Conservation (phyloP, 2,329 filamentous ascomycete species). For the Ceratocystiopsis brevicomis region DNA sequence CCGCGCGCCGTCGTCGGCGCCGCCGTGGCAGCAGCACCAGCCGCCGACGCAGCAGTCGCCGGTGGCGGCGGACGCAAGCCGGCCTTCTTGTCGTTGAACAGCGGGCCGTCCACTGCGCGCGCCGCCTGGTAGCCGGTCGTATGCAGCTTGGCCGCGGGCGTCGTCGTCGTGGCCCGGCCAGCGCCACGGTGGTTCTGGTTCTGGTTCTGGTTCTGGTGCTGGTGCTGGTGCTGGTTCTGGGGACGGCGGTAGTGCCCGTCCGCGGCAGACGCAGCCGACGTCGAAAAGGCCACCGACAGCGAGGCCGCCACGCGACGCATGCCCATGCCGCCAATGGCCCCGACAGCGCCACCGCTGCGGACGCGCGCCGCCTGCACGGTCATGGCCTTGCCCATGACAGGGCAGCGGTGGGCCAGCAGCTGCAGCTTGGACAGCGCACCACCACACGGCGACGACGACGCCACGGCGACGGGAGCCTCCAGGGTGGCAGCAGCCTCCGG, state of each 20-base stretch:
- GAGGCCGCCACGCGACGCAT: slow-evolving; percentile 7
- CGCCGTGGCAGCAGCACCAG: slow-evolving; percentile 4
- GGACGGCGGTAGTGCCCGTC: neutral
- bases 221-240: too few species aligned
- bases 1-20: slow-evolving; percentile 9
- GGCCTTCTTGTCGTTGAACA: slow-evolving; percentile 33
- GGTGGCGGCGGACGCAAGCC: too few species aligned
- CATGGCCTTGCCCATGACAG: slow-evolving; percentile 96
- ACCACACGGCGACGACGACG: slow-evolving; percentile 54
- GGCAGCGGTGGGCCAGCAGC: slow-evolving; percentile 82
- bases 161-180: slow-evolving; percentile 25
- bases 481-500: slow-evolving; percentile 14
- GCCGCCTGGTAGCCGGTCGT: slow-evolving; percentile 63
- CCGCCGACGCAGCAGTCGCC: slow-evolving; percentile 1
- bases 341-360: slow-evolving; percentile 15
- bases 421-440: slow-evolving; percentile 95
- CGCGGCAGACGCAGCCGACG: neutral
- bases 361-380: slow-evolving; percentile 57
- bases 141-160: slow-evolving; percentile 49
- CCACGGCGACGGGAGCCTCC: slow-evolving; percentile 19
- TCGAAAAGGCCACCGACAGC: slow-evolving; percentile 8
- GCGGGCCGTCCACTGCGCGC: slow-evolving; percentile 47
- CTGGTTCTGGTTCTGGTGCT: too few species aligned
- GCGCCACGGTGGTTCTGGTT: slow-evolving; percentile 11
- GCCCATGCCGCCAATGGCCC: slow-evolving; percentile 3